Evolutionary conservation across 2,329 filamentous ascomycete genomes (phyloP).

Genomic region (Monosporascus sp.): DNA sequence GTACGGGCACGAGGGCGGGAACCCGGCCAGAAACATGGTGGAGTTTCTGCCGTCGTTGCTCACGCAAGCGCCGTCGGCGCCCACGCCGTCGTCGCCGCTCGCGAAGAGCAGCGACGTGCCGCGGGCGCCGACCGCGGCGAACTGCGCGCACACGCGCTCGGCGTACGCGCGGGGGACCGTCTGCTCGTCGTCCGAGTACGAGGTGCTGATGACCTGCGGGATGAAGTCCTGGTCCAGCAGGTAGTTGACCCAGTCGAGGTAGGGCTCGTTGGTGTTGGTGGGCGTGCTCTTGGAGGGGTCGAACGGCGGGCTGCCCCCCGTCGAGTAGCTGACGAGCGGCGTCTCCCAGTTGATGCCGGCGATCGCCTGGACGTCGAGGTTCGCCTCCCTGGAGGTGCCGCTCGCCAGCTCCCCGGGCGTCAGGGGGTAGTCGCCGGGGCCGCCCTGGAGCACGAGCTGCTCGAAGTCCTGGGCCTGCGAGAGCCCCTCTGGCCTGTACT

Average conservation of each 20-base stretch:
- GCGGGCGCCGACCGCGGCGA: conserved; percentile 48
- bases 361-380: conserved; percentile 27
- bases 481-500: conserved; percentile 31
- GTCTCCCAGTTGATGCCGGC: conserved; percentile 26
- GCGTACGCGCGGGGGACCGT: conserved; percentile 49
- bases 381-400: conserved; percentile 22
- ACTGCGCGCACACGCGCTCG: conserved; percentile 45
- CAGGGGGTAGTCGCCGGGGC: conserved; percentile 24
- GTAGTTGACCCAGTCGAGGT: conserved; percentile 48
- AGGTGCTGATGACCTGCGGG: conserved; percentile 53
- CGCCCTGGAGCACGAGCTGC: conserved; percentile 28
- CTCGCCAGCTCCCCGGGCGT: conserved; percentile 19
- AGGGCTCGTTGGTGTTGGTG: conserved; percentile 48
- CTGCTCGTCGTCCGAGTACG: conserved; percentile 55
- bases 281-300: conserved; percentile 17
- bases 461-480: conserved; percentile 28
- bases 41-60: conserved; percentile 53
- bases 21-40: conserved; percentile 47
- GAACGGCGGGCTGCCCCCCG: conserved; percentile 28
- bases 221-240: conserved; percentile 41
- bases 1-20: conserved; percentile 43
- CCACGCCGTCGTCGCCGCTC: conserved; percentile 44
- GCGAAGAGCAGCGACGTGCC: conserved; percentile 47
- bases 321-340: conserved; percentile 27
- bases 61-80: conserved; percentile 34